phyloP scores from a whole-genome alignment of 2,329 filamentous ascomycete species.

The Fusarium nematophilum region DNA sequence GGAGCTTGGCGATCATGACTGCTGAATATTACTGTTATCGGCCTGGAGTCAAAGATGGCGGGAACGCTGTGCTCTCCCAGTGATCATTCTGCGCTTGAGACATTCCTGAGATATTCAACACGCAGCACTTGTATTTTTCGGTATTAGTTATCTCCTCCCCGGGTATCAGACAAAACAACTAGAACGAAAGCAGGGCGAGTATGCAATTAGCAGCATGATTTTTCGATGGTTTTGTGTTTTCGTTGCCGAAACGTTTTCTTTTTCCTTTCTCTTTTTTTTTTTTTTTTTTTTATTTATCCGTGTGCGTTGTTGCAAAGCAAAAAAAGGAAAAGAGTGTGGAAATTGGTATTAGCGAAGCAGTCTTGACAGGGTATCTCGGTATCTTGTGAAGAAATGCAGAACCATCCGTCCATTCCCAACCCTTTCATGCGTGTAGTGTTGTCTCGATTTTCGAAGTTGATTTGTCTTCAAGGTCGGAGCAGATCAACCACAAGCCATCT shows the following conservation, averaged over 20 bases:
- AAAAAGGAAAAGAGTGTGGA: no score
- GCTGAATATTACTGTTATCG: no score
- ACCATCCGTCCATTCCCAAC: conserved; percentile 61
- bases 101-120: conserved; percentile 44
- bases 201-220: conserved; percentile 38
- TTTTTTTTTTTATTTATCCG: conserved; percentile 35
- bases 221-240: conserved; percentile 36
- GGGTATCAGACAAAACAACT: conserved; percentile 54
- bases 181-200: conserved; percentile 42
- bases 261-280: conserved; percentile 31
- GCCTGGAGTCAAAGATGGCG: no score
- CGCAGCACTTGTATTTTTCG: conserved; percentile 57
- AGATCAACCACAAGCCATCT: conserved; percentile 48
- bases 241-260: conserved; percentile 31
- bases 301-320: no score
- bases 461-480: conserved; percentile 40
- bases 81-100: no score
- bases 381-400: conserved; percentile 65
- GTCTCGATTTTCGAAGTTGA: conserved; percentile 40
- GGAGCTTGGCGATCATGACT: no score
- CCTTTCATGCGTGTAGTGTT: conserved; percentile 52
- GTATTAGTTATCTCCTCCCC: conserved; percentile 56
- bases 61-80: no score
- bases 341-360: conserved; percentile 59
- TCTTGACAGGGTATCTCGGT: conserved; percentile 67